Evolutionary conservation across 805 yeast species (phyloP), one percentile per base, ranked within the genome.

Genomic region (Cyberlindnera xylosilytica): DNA sequence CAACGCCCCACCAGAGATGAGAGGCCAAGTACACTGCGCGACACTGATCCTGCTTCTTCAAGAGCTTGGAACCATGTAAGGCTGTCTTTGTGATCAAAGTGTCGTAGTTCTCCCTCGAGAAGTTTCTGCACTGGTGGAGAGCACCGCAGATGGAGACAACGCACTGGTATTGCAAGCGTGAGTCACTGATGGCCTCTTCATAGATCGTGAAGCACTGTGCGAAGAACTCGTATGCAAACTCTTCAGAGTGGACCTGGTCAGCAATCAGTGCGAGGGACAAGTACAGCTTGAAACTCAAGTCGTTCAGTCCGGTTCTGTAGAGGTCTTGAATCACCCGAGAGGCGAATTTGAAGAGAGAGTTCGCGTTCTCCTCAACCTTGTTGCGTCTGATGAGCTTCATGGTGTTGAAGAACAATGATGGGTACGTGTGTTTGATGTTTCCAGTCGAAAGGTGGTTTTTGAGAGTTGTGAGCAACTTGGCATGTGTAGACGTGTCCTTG

Each of bases 31-130:
- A 87, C 6, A 89, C 95, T 0, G 96, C 82, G 13, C 97, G 78
- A 61, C 97, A 90, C 63, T 93, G 99, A 57, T 91, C 98, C 27
- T 93, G 89, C 61, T 91, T 91, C 62, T 87, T 88, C 56, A 91
- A 71, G 38, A 93, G 70, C 62, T 87, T 87, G 12, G 96, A 87
- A 5, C 96, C 95, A 56, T 88, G 87, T 36, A 90, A 66, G 1
- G 97, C 88, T 36, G 90, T 75, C 60, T 89, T 84, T 13, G 95
- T 85, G 38, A 90, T 88, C 51, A 91, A 69, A 4, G 79, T 76
- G 52, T 88, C 93, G 63, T 87, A 91, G 60, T 79, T 86, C 24
- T 85, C 95, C 35, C 71, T 65, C 35, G 71, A 69, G 45, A 78
- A 68, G 43, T 73, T 69, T 42, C 81, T 65, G 27, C 79, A 64